phyloP scores from a whole-genome alignment of 2,329 filamentous ascomycete species.

The Fusarium zealandicum region DNA sequence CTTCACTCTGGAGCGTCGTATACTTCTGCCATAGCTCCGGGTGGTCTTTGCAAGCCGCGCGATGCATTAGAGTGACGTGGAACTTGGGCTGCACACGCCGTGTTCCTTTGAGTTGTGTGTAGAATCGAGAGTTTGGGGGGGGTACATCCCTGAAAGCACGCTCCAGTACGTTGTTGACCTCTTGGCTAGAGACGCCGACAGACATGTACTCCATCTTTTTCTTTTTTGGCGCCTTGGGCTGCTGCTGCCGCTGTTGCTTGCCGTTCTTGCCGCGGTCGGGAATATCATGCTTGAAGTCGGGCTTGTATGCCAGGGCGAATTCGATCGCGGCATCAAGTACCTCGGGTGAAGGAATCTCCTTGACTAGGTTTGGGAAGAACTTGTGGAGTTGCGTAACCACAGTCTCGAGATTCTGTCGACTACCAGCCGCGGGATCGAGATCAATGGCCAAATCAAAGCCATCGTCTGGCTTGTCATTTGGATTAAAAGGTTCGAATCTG shows the following conservation, averaged over 20 bases:
- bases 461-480: conserved; percentile 73
- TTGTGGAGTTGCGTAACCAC: conserved; percentile 74
- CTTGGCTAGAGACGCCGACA: conserved; percentile 53
- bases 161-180: conserved; percentile 66
- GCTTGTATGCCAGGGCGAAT: conserved; percentile 77
- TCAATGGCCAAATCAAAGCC: conserved; percentile 86
- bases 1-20: conserved; percentile 60
- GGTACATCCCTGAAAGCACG: conserved; percentile 68
- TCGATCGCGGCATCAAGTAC: conserved; percentile 83
- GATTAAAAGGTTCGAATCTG: conserved; percentile 81
- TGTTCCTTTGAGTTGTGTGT: conserved; percentile 74
- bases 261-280: conserved; percentile 61
- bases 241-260: conserved; percentile 41
- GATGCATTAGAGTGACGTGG: conserved; percentile 94
- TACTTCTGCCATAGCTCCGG: conserved; percentile 81
- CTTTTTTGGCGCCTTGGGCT: conserved; percentile 39
- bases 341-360: conserved; percentile 71
- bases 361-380: conserved; percentile 80
- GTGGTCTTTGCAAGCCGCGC: conserved; percentile 65
- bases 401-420: conserved; percentile 84
- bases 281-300: conserved; percentile 78
- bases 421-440: conserved; percentile 78
- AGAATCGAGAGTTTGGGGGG: conserved; percentile 64
- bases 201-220: conserved; percentile 65
- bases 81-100: conserved; percentile 84